A percentile compares a stretch with the other conserved stretches of the same genome.
Evolutionary conservation across 1,284 basidiomycete genomes (phyloP).

Genomic region (Tylopilus orsonianus): DNA sequence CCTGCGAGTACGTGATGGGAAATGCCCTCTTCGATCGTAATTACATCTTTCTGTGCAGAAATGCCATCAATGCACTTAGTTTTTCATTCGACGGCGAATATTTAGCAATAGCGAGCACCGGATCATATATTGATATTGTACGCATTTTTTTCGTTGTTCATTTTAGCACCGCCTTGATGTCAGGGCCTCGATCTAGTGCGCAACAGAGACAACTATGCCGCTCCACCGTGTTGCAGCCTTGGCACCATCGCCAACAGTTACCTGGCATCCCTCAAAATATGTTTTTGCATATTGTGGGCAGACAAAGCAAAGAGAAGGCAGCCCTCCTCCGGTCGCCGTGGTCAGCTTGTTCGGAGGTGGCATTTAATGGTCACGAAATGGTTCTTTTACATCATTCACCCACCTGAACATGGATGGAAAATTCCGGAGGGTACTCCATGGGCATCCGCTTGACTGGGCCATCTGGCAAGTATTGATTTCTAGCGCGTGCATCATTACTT

Average conservation of each 20-base stretch:
- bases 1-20: conserved; percentile 64
- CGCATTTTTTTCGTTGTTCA: conserved; percentile 20
- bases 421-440: neutral
- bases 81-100: conserved; percentile 82
- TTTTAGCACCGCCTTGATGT: too few relatives aligned
- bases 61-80: conserved; percentile 71
- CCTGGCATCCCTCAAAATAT: conserved; percentile 79
- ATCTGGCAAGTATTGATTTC: neutral
- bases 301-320: conserved; percentile 59
- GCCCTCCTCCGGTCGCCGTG: conserved; percentile 59
- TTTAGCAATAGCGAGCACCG: conserved; percentile 68
- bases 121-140: conserved; percentile 76
- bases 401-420: too few relatives aligned
- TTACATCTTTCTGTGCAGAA: conserved; percentile 38
- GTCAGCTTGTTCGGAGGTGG: conserved; percentile 70
- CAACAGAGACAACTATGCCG: conserved; percentile 69
- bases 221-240: conserved; percentile 68
- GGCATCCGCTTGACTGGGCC: neutral
- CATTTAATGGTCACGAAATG: conserved; percentile 22
- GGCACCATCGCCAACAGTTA: conserved; percentile 64
- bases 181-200: conserved; percentile 51
- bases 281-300: conserved; percentile 78
- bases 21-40: neutral
- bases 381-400: neutral
- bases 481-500: too few relatives aligned